Conservation (phyloP, 2,329 filamentous ascomycete species). For the Dothideomycetes sp. region DNA sequence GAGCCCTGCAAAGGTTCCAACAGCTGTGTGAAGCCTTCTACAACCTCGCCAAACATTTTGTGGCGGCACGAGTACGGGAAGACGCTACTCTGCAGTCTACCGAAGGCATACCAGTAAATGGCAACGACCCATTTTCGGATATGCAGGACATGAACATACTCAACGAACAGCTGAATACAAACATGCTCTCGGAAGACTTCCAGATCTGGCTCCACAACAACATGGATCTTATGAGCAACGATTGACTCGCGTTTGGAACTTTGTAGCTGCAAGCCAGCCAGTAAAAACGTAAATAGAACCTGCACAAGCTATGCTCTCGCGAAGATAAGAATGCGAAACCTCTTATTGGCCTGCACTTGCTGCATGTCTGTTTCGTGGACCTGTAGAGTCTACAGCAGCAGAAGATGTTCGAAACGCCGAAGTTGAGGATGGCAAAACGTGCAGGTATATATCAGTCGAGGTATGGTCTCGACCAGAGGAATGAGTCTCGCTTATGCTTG, state of each 20-base stretch:
- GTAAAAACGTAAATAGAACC: no score
- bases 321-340: no score
- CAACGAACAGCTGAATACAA: not conserved
- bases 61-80: slow-evolving; percentile 10
- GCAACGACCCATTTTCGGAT: not conserved
- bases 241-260: slow-evolving; percentile 11
- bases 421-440: slow-evolving; percentile 49
- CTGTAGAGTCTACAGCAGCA: slow-evolving; percentile 22
- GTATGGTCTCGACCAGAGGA: not conserved
- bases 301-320: no score
- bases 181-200: not conserved
- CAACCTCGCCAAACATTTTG: slow-evolving; percentile 19
- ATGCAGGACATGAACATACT: not conserved
- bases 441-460: slow-evolving; percentile 29
- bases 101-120: not conserved
- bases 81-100: not conserved
- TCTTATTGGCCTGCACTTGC: no score
- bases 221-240: slow-evolving; percentile 8
- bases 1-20: slow-evolving; percentile 14
- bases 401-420: slow-evolving; percentile 55
- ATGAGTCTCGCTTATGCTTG: no score
- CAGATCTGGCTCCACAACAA: slow-evolving; percentile 10
- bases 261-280: no score
- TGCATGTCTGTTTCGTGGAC: not conserved
- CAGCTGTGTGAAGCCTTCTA: slow-evolving; percentile 20